phyloP scores from a whole-genome alignment of 495 filamentous ascomycete species.

The Penicillium malachiteum region DNA sequence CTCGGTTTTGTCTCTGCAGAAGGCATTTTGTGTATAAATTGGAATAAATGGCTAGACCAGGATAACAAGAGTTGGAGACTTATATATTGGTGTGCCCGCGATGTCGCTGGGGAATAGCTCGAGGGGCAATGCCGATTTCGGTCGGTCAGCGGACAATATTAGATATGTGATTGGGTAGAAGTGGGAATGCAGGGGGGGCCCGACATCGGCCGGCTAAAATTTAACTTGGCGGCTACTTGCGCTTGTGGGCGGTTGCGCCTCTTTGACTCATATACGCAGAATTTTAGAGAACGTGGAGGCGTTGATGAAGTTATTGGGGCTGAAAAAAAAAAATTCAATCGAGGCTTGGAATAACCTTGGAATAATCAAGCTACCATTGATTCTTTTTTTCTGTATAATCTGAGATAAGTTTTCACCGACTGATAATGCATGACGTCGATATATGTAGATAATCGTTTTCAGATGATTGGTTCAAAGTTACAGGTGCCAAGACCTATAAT shows the following conservation, averaged over 20 bases:
- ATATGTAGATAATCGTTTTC: background rate
- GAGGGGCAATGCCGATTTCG: slow-evolving; percentile 46
- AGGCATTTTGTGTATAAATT: slow-evolving; percentile 63
- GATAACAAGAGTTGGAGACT: slow-evolving; percentile 18
- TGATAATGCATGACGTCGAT: slow-evolving; percentile 17
- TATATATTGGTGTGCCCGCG: slow-evolving; percentile 37
- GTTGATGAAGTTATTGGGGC: no score
- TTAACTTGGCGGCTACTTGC: slow-evolving; percentile 19
- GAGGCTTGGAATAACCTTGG: no score
- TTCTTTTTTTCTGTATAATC: no score
- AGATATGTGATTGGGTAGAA: slow-evolving; percentile 26
- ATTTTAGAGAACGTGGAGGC: background rate
- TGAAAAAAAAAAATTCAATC: no score
- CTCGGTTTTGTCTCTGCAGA: slow-evolving; percentile 70
- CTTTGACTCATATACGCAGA: background rate
- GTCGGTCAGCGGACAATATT: slow-evolving; percentile 41
- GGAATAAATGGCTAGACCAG: slow-evolving; percentile 14
- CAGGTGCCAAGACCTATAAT: no score
- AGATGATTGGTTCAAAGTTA: no score
- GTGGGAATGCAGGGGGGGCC: slow-evolving; percentile 5
- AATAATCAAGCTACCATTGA: no score
- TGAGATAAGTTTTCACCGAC: background rate
- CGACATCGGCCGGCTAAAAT: slow-evolving; percentile 26
- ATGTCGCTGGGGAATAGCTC: slow-evolving; percentile 41
- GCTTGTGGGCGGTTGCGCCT: slow-evolving; percentile 20